phyloP scores from a whole-genome alignment of 306 rosid species.

The Cicer chorassanicum region DNA sequence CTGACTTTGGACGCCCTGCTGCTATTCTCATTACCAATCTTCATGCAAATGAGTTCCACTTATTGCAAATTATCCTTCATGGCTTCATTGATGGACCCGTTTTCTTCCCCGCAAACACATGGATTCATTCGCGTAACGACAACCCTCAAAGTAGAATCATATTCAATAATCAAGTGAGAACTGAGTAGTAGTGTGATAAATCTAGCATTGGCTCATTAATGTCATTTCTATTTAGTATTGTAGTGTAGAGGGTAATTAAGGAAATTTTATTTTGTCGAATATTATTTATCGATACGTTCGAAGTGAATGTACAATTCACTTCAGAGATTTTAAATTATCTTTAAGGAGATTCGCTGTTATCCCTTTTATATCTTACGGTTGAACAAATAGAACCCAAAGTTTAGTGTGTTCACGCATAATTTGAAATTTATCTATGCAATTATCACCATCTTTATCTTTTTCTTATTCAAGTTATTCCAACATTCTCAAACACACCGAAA shows the following conservation, averaged over 20 bases:
- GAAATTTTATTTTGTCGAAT: too few relatives aligned
- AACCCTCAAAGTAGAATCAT: conserved; percentile 76
- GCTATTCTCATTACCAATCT: conserved; percentile 82
- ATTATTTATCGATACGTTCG: too few relatives aligned
- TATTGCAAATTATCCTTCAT: conserved; percentile 68
- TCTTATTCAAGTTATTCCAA: background rate
- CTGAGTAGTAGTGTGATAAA: background rate
- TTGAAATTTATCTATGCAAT: too few relatives aligned
- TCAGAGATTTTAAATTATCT: too few relatives aligned
- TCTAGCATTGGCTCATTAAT: background rate
- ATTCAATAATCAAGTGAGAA: conserved; percentile 73
- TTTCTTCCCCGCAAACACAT: conserved; percentile 87
- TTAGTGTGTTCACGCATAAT: too few relatives aligned
- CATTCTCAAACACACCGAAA: too few relatives aligned
- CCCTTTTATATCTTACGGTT: too few relatives aligned
- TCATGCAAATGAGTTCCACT: conserved; percentile 77
- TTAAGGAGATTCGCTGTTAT: too few relatives aligned
- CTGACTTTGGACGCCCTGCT: conserved; percentile 75
- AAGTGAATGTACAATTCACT: too few relatives aligned
- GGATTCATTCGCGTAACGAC: conserved; percentile 81
- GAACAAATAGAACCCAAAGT: too few relatives aligned
- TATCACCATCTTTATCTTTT: background rate
- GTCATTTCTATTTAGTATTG: too few relatives aligned
- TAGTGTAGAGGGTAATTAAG: too few relatives aligned
- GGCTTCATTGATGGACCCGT: conserved; percentile 76